These are phyloP conservation scores for Gyromitra esculenta DNA, from an alignment of 2,329 filamentous ascomycete species.

Conservation along the genomic window DNA sequence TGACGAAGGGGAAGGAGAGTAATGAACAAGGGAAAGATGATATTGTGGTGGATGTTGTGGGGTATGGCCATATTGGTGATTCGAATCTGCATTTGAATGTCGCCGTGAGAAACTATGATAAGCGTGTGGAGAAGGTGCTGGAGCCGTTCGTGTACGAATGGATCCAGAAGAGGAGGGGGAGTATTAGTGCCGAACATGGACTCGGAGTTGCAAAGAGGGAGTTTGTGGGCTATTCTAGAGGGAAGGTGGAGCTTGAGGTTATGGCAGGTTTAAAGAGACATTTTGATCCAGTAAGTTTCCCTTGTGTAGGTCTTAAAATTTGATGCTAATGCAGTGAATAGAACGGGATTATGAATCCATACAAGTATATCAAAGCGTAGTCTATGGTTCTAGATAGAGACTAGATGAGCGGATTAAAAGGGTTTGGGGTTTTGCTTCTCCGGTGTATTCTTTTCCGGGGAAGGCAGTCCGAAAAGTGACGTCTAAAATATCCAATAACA, in stretches of 20 bases:
- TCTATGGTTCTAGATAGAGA: background rate
- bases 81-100: constrained; percentile 91
- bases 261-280: constrained; percentile 96
- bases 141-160: constrained; percentile 99
- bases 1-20: constrained; percentile 63
- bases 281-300: constrained; percentile 73
- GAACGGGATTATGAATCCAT: constrained; percentile 99
- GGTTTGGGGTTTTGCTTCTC: background rate
- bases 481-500: background rate
- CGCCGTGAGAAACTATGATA: constrained; percentile 81
- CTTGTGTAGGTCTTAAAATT: background rate
- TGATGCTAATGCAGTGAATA: constrained; percentile 17
- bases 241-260: constrained; percentile 82
- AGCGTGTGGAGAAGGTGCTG: constrained; percentile 82
- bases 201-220: constrained; percentile 94
- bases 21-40: constrained; percentile 62
- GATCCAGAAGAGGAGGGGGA: constrained; percentile 86
- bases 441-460: background rate
- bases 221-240: constrained; percentile 91
- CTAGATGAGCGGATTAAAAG: background rate
- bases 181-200: constrained; percentile 96
- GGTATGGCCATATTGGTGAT: constrained; percentile 93
- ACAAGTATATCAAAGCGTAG: constrained; percentile 81
- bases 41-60: constrained; percentile 88
- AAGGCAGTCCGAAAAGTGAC: background rate